Evolutionary conservation across 192 early-diverging fungal genomes (phyloP), one percentile per base, ranked within the genome.

Genomic region (Coemansia sp.): DNA sequence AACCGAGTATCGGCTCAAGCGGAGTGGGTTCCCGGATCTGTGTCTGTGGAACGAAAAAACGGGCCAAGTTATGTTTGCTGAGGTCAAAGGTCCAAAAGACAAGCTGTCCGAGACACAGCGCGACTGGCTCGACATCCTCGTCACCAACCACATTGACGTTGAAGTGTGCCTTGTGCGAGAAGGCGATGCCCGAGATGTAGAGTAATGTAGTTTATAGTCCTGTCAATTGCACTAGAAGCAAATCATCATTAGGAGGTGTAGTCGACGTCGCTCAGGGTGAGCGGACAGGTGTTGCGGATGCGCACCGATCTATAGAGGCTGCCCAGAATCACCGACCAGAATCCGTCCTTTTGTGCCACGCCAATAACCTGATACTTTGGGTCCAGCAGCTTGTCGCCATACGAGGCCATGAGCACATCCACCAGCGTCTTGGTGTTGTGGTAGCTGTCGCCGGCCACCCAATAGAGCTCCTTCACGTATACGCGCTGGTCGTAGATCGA

Each of bases 81-180:
- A 85, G 66, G 86, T 88, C 25, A 88, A 88, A 52, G 84, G 87
- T 0, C 87, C 87, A 8, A 82, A 78, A 3, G 87, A 88, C 64
- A 81, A 64, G 31, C 74, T 88, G 11, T 85, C 84, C 17, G 83
- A 84, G 22, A 79, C 81, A 11, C 87, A 89, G 58, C 79, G 70
- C 26, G 80, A 83, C 36, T 88, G 86, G 86, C 82, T 88, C 34
- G 82, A 85, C 17, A 63, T 84, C n/a, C 53, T 88, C 22, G 38
- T 76, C 5, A 71, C 47, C 22, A 66, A 67, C 9, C 71, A 63
- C 8, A 64, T 88, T 12, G 74, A 64, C 21, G 82, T 84, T 40
- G 86, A 88, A 63, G 67, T 88, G 1, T 88, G 86, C 29, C 52
- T 79, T 22, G 82, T 87, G 8, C 61, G 66, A 29, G 54, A 69